Percentiles rank a stretch among this genome's conserved stretches.
Evolutionary conservation across 1,139 yeast genomes (phyloP).

Genomic region (Meyerozyma elateridarum): DNA sequence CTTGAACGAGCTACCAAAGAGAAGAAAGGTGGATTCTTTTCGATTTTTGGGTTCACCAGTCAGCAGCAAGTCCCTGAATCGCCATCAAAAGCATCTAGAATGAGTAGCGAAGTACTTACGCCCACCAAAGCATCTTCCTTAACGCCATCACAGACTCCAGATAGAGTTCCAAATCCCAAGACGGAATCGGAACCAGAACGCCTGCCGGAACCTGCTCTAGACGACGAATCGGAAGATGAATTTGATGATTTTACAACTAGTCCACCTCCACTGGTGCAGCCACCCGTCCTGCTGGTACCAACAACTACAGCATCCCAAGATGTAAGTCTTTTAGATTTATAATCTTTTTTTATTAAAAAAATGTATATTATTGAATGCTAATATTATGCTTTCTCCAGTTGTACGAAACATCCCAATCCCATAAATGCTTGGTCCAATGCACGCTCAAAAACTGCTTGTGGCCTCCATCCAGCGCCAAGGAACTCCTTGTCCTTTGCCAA

Average conservation of each 20-base stretch:
- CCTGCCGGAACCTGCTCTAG: no score
- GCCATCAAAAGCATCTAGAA: no score
- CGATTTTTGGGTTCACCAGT: constrained; percentile 21
- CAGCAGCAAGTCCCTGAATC: constrained; percentile 1
- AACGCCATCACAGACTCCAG: no score
- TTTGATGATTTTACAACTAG: constrained; percentile 1
- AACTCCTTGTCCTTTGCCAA: constrained; percentile 63
- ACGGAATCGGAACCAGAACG: no score
- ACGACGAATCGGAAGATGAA: neutral
- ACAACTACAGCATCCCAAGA: no score
- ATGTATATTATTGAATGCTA: no score
- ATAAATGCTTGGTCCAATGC: constrained; percentile 84
- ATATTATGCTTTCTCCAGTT: constrained; percentile 47
- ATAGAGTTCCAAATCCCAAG: no score
- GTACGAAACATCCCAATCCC: constrained; percentile 80
- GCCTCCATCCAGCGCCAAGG: constrained; percentile 81
- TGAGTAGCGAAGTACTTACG: no score
- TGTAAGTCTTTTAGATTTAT: constrained; percentile 3
- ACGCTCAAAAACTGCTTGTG: constrained; percentile 65
- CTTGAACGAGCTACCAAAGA: constrained; percentile 24
- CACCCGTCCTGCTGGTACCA: neutral
- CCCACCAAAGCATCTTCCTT: no score
- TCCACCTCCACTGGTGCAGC: constrained; percentile 3
- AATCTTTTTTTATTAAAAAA: no score
- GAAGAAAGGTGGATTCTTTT: constrained; percentile 23